Conservation (phyloP, 2,329 filamentous ascomycete genomes). For the Seiridium cupressi region DNA sequence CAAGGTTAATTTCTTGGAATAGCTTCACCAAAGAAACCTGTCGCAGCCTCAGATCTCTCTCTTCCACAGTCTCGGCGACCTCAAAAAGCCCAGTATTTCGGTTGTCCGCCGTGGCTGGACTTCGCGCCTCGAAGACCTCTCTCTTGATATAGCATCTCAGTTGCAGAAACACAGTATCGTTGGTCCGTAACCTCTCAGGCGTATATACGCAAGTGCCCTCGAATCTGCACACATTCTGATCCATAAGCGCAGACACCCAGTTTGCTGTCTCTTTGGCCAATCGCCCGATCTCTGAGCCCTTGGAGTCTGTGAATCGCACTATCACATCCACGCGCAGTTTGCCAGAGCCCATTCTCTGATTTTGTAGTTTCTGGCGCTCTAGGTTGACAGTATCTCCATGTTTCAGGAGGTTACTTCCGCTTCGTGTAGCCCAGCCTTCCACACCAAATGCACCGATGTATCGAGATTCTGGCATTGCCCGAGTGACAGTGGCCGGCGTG, state of each 20-base stretch:
- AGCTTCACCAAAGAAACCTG: slow-evolving; percentile 87
- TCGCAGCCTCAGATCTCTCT: slow-evolving; percentile 77
- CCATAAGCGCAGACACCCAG: slow-evolving; percentile 90
- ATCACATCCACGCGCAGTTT: slow-evolving; percentile 73
- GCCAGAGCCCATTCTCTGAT: slow-evolving; percentile 45
- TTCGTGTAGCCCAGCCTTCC: slow-evolving; percentile 87
- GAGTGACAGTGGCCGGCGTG: slow-evolving; percentile 11
- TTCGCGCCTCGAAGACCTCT: slow-evolving; percentile 67
- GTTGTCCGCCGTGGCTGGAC: slow-evolving; percentile 66
- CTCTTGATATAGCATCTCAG: slow-evolving; percentile 73
- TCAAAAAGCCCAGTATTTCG: slow-evolving; percentile 74
- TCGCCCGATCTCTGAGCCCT: slow-evolving; percentile 80
- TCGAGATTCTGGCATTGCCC: slow-evolving; percentile 42
- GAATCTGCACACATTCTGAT: slow-evolving; percentile 85
- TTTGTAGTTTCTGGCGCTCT: slow-evolving; percentile 77
- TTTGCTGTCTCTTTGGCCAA: slow-evolving; percentile 82
- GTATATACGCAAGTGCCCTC: slow-evolving; percentile 87
- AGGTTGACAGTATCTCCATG: slow-evolving; percentile 84
- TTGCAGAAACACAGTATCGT: slow-evolving; percentile 93
- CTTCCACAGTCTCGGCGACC: slow-evolving; percentile 80
- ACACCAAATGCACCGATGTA: slow-evolving; percentile 93
- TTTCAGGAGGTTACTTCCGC: slow-evolving; percentile 70
- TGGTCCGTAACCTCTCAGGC: slow-evolving; percentile 79
- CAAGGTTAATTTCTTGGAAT: slow-evolving; percentile 83
- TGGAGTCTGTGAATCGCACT: slow-evolving; percentile 82